phyloP scores from a whole-genome alignment of 2,329 filamentous ascomycete species.

The Mollisia scopiformis region DNA sequence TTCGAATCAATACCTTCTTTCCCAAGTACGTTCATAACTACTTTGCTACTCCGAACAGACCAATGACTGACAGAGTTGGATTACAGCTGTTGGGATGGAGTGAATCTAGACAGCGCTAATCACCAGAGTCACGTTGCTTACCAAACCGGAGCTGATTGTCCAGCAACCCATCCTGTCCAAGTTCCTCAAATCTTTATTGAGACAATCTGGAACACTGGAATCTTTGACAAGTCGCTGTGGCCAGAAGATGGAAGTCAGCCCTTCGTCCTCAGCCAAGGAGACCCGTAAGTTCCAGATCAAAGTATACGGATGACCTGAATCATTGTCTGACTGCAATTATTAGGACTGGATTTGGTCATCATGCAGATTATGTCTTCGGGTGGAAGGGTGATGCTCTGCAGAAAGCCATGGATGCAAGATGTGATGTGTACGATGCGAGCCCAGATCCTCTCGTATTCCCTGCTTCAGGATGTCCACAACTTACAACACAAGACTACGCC shows the following conservation, averaged over 20 bases:
- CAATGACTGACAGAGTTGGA: not conserved
- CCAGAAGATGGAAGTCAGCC: constrained; percentile 46
- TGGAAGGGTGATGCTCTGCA: constrained; percentile 53
- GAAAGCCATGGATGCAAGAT: constrained; percentile 48
- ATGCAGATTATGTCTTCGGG: constrained; percentile 55
- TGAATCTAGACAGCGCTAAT: constrained; percentile 20
- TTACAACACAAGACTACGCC: constrained; percentile 47
- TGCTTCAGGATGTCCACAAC: constrained; percentile 41
- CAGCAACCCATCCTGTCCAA: constrained; percentile 44
- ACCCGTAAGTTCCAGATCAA: constrained; percentile 38
- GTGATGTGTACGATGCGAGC: constrained; percentile 43
- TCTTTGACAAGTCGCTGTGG: constrained; percentile 47
- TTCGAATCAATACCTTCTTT: constrained; percentile 37
- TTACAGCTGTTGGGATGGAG: constrained; percentile 23
- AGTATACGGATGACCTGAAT: not conserved
- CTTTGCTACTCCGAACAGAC: not conserved
- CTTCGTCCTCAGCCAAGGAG: constrained; percentile 46
- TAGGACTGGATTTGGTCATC: constrained; percentile 48
- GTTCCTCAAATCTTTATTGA: constrained; percentile 53
- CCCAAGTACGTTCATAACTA: constrained; percentile 4
- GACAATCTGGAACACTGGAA: constrained; percentile 49
- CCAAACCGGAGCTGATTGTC: constrained; percentile 27
- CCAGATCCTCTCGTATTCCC: constrained; percentile 7
- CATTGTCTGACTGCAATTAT: constrained; percentile 31
- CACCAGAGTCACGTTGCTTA: constrained; percentile 5